Percentiles rank a stretch among this genome's conserved stretches.
These are phyloP conservation scores for Rhizophagus sp. DNA, from an alignment of 192 early-diverging fungal species.

Conservation along the genomic window DNA sequence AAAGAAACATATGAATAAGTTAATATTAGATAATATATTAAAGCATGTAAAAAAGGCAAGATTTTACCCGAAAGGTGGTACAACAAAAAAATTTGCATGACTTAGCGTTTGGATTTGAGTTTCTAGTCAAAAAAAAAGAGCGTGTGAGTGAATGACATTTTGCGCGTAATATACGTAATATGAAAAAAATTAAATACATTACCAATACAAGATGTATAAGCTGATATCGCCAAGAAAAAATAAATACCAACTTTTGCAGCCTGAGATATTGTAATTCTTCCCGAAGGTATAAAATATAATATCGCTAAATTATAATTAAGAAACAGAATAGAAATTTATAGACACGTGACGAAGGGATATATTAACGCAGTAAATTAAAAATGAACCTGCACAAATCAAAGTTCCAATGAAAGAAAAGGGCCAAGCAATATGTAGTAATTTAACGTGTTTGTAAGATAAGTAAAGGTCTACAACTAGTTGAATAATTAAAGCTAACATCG, in stretches of 20 bases:
- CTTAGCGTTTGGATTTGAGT: neutral
- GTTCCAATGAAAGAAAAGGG: neutral
- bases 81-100: slow-evolving; percentile 19
- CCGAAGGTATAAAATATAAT: neutral
- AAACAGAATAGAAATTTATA: neutral
- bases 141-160: neutral
- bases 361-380: neutral
- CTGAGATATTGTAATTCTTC: neutral
- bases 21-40: neutral
- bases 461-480: neutral
- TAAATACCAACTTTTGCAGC: neutral
- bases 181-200: neutral
- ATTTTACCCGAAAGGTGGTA: slow-evolving; percentile 2
- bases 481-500: neutral
- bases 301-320: neutral
- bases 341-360: too few relatives aligned
- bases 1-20: neutral
- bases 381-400: neutral
- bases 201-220: slow-evolving; percentile 3
- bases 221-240: neutral
- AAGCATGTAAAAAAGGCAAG: neutral
- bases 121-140: neutral
- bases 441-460: neutral
- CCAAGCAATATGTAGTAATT: neutral
- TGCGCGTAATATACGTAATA: neutral